Evolutionary conservation across 2,329 filamentous ascomycete genomes (phyloP).

Genomic region (Cladosporium sp.): DNA sequence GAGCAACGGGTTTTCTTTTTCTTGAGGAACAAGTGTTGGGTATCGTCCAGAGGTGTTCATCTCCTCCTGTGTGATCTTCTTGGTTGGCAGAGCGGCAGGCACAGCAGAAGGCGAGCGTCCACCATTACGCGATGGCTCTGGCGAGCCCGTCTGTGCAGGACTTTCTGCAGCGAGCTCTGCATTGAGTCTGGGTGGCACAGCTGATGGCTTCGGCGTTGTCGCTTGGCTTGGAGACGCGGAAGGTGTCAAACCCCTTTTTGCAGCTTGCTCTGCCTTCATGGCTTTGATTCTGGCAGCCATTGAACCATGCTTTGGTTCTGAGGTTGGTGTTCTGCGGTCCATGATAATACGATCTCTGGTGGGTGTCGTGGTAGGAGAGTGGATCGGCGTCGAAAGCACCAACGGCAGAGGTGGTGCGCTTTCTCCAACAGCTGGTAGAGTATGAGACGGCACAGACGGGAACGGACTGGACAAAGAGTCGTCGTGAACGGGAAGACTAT

Average conservation of each 20-base stretch:
- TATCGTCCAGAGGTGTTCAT: conserved; percentile 33
- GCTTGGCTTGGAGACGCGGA: neutral
- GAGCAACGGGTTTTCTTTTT: neutral
- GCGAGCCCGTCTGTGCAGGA: conserved; percentile 14
- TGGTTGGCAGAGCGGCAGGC: conserved; percentile 25
- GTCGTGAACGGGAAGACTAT: neutral
- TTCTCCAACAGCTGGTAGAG: conserved; percentile 21
- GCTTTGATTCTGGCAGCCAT: neutral
- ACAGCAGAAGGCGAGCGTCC: conserved; percentile 32
- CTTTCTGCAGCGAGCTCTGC: conserved; percentile 19
- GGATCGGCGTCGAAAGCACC: conserved; percentile 13
- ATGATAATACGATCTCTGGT: neutral
- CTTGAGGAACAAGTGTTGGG: conserved; percentile 28
- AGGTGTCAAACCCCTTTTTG: neutral
- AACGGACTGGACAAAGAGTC: conserved; percentile 11
- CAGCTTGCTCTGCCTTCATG: conserved; percentile 19
- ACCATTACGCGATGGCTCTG: conserved; percentile 16
- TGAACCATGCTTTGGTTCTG: neutral
- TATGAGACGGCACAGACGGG: conserved; percentile 21
- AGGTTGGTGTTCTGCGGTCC: conserved; percentile 12
- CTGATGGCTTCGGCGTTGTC: conserved; percentile 15
- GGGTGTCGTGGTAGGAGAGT: neutral
- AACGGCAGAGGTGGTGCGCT: conserved; percentile 22
- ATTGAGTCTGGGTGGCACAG: conserved; percentile 19
- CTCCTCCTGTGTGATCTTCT: conserved; percentile 27